These are phyloP conservation scores for Leonotis leonurus DNA, from an alignment of 257 asterid species.

Conservation along the genomic window DNA sequence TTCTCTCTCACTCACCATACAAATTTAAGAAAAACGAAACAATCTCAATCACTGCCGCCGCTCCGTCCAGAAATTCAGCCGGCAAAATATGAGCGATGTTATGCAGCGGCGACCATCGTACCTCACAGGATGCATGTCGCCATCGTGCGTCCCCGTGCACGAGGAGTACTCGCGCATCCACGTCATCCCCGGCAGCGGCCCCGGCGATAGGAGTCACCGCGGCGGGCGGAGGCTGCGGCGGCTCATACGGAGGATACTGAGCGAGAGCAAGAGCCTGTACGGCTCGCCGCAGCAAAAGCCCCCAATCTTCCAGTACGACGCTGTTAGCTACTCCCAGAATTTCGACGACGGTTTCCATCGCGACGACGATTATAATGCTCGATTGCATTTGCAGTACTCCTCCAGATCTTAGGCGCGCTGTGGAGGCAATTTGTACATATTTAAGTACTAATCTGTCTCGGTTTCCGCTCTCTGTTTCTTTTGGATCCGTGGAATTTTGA, in stretches of 20 bases:
- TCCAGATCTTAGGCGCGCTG: slow-evolving; percentile 22
- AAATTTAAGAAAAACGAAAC: too few relatives aligned
- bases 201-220: too few relatives aligned
- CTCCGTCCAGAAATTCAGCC: too few relatives aligned
- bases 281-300: slow-evolving; percentile 35
- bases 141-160: slow-evolving; percentile 67
- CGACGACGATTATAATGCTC: slow-evolving; percentile 29
- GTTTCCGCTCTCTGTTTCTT: not conserved
- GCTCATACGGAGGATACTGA: slow-evolving; percentile 48
- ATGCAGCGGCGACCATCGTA: slow-evolving; percentile 36
- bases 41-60: too few relatives aligned
- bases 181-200: slow-evolving; percentile 2
- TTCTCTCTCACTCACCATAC: slow-evolving; percentile 5
- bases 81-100: slow-evolving; percentile 33
- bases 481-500: not conserved
- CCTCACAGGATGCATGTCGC: slow-evolving; percentile 67
- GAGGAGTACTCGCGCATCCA: slow-evolving; percentile 60
- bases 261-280: slow-evolving; percentile 48
- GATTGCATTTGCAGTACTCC: slow-evolving; percentile 17
- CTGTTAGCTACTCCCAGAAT: slow-evolving; percentile 72
- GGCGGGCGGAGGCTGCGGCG: slow-evolving; percentile 33
- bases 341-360: slow-evolving; percentile 63
- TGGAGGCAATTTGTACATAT: slow-evolving; percentile 4
- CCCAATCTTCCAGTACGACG: slow-evolving; percentile 66
- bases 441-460: not conserved